phyloP scores from a whole-genome alignment of 2,329 filamentous ascomycete species.

The Pseudogymnoascus sp. region DNA sequence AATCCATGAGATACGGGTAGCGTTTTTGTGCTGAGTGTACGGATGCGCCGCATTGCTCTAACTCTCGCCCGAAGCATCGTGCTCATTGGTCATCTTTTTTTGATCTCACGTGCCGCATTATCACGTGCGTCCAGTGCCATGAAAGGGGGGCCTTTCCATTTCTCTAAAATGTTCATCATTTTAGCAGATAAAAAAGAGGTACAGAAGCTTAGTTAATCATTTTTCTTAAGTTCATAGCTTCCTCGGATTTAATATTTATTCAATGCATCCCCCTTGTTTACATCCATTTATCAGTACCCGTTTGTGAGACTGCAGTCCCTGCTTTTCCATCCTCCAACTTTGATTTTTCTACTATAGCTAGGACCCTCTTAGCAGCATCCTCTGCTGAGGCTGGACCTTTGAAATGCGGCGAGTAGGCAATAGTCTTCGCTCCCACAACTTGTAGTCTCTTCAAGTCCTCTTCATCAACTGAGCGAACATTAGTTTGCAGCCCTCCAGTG shows the following conservation, averaged over 20 bases:
- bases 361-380: slow-evolving; percentile 30
- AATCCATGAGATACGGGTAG: too few species aligned
- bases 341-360: slow-evolving; percentile 31
- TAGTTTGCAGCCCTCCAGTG: background rate
- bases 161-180: background rate
- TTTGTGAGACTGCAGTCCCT: background rate
- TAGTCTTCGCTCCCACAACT: slow-evolving; percentile 28
- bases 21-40: too few species aligned
- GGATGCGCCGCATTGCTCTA: too few species aligned
- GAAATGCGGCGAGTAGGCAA: slow-evolving; percentile 35
- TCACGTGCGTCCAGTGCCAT: too few species aligned
- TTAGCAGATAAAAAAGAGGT: background rate
- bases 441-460: slow-evolving; percentile 23
- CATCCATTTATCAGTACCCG: background rate
- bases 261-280: background rate
- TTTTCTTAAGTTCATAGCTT: background rate
- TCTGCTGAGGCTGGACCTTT: slow-evolving; percentile 30
- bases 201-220: background rate
- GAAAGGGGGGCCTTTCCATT: background rate
- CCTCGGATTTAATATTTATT: background rate
- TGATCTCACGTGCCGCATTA: too few species aligned
- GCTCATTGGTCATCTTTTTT: too few species aligned
- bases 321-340: slow-evolving; percentile 33
- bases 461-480: slow-evolving; percentile 12
- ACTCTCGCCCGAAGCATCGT: too few species aligned